Evolutionary conservation across 495 filamentous ascomycete genomes (phyloP), one percentile per base, ranked within the genome.

Genomic region (Trichoderma gamsii): DNA sequence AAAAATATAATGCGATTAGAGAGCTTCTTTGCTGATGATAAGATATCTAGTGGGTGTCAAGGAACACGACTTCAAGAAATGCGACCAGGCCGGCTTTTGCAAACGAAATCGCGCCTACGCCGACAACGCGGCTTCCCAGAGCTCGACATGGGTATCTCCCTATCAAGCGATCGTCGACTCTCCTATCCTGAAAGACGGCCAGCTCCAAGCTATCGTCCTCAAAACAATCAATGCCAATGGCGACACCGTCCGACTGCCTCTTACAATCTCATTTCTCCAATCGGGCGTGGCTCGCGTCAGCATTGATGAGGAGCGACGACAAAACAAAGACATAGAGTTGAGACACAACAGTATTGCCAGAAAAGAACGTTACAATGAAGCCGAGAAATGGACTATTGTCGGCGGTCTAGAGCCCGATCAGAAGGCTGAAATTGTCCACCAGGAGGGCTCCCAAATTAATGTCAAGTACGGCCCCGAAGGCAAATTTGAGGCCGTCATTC

Each of bases 11-110:
- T 43, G 35, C 9, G 32, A 15, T 6, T 21, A 23, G 2, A 11
- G 23, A 44, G 3, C 27, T 21, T 4, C 21, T 21, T 67, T 23
- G 27, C 44, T 56, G 59, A 63, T 35, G n/a, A 15, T 43, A 6
- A 41, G 11, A 21, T 9, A 5, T 63, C 9, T 61, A 95, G 93
- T 86, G 67, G 79, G 84, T 72, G 96, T 99, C 23, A 98, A 99
- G 79, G 90, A 97, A 72, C 89, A 96, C 72, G 92, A 93, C 72
- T 98, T 97, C 84, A 99, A 98, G 74, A 97, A 88, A 69, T 99
- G 95, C 80, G 79, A 86, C 46, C 95, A 99, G 76, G 93, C 93
- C 0, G 95, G 95, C 67, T 99, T 98, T 82, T 98, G 96, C 78
- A 92, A 90, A 74, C 92, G 95, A 68, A 97, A 97, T 77, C 88